phyloP scores from a whole-genome alignment of 2,329 filamentous ascomycete species.

The Cladosporium sp. region DNA sequence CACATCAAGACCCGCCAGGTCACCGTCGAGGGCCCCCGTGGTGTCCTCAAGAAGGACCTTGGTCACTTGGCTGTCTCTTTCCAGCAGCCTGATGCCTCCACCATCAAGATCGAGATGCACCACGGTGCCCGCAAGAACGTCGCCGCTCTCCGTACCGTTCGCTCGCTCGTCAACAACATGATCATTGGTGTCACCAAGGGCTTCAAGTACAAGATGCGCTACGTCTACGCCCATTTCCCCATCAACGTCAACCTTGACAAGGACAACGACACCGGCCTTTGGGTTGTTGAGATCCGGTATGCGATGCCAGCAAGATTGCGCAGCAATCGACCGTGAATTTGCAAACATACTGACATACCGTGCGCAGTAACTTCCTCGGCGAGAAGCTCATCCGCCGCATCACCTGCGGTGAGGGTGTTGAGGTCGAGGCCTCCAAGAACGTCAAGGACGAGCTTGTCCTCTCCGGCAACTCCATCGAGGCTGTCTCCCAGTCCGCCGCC shows the following conservation, averaged over 20 bases:
- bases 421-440: constrained; percentile 82
- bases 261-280: constrained; percentile 83
- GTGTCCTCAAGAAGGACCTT: constrained; percentile 96
- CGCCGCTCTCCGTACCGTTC: constrained; percentile 95
- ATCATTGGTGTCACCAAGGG: constrained; percentile 98
- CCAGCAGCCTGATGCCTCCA: constrained; percentile 75
- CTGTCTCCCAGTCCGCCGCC: constrained; percentile 94
- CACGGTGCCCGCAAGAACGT: constrained; percentile 97
- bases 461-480: constrained; percentile 90
- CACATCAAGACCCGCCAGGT: constrained; percentile 94
- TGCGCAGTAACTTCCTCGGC: constrained; percentile 84
- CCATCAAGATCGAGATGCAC: constrained; percentile 97
- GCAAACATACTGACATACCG: constrained; percentile 17
- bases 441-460: constrained; percentile 98
- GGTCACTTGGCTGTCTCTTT: constrained; percentile 96
- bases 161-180: constrained; percentile 97
- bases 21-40: constrained; percentile 95
- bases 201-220: constrained; percentile 99
- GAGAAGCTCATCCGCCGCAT: constrained; percentile 98
- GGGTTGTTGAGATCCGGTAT: constrained; percentile 93
- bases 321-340: background rate
- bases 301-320: background rate
- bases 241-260: constrained; percentile 99
- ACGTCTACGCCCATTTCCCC: constrained; percentile 99
- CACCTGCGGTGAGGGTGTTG: constrained; percentile 82